Conservation (phyloP, 306 rosid species). For the Cucumis sativus region Cucumber_9930_V3 NC_026657.2:6602001-6602500, state of each 20-base stretch:
- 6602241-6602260: slow-evolving; percentile 12
- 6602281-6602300: neutral
- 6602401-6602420: neutral
- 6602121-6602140: slow-evolving; percentile 11
- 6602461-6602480: too few relatives aligned
- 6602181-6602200: slow-evolving; percentile 99
- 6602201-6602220: slow-evolving; percentile 80
- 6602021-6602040: neutral
- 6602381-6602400: neutral
- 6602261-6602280: slow-evolving; percentile 1
- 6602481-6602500: neutral
- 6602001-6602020: slow-evolving; percentile 54
- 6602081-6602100: neutral
- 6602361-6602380: neutral
- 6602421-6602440: neutral
- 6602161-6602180: slow-evolving; percentile 95
- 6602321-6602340: neutral
- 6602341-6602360: neutral
- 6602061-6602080: neutral
- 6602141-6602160: slow-evolving; percentile 99
- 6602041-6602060: slow-evolving; percentile 6
- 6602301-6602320: neutral
- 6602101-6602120: neutral
- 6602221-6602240: slow-evolving; percentile 98
- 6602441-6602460: too few relatives aligned